Conservation (phyloP, 1,139 yeast genomes). For the Lodderomyces oxycetoniae region DNA sequence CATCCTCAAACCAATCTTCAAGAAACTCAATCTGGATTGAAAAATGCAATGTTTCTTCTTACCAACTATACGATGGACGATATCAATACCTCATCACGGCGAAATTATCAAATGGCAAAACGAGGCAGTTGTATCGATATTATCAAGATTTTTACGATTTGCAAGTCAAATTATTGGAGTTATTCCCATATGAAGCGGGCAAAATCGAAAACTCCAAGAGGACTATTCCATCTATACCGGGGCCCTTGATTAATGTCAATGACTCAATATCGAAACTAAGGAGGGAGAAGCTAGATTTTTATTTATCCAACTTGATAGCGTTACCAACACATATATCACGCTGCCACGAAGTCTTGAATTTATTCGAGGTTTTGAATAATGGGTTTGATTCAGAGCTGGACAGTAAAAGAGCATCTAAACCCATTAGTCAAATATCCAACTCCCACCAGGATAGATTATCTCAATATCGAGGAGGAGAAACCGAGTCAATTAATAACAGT, state of each 20-base stretch:
- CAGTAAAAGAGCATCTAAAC: slow-evolving; percentile 30
- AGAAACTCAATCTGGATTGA: slow-evolving; percentile 33
- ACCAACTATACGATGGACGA: slow-evolving; percentile 77
- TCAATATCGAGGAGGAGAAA: slow-evolving; percentile 31
- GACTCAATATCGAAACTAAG: slow-evolving; percentile 84
- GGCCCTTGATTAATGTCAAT: slow-evolving; percentile 89
- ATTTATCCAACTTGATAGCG: slow-evolving; percentile 67
- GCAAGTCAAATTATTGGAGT: slow-evolving; percentile 77
- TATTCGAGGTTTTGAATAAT: slow-evolving; percentile 68
- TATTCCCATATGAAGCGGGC: slow-evolving; percentile 92
- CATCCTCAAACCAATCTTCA: slow-evolving; percentile 30
- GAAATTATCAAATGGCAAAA: slow-evolving; percentile 61
- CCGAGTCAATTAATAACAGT: slow-evolving; percentile 10
- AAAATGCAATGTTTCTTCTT: slow-evolving; percentile 77
- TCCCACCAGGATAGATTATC: slow-evolving; percentile 42
- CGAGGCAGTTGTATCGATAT: slow-evolving; percentile 74
- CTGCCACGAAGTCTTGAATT: slow-evolving; percentile 60
- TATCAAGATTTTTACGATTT: slow-evolving; percentile 96
- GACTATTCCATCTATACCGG: slow-evolving; percentile 91
- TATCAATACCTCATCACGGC: slow-evolving; percentile 84
- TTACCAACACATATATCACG: slow-evolving; percentile 77
- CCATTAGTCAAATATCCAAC: slow-evolving; percentile 38
- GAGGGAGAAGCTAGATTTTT: slow-evolving; percentile 77
- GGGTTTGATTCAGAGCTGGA: slow-evolving; percentile 40
- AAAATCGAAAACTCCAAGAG: slow-evolving; percentile 68